Base-by-base conservation (phyloP, 2,329 filamentous ascomycete genomes). In the Diaporthe velutina region DNA sequence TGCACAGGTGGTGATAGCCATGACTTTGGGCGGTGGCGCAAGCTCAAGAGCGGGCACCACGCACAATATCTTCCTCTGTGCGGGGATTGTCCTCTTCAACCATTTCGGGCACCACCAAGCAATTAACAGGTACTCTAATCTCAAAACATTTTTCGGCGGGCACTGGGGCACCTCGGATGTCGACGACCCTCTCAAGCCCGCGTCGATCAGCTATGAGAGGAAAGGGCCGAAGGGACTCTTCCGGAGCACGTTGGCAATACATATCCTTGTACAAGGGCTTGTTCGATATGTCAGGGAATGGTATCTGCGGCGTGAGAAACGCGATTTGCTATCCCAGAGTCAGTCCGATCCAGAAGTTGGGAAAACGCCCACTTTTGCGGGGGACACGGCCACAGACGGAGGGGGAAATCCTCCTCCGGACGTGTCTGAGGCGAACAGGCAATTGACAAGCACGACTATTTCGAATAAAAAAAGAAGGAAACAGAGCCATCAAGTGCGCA, bases 1-100 rank as follows among this genome's bases (percentile, higher is more conserved):
- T 70, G 95, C 96, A 75, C 96, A 98, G 84, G 94, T 96, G 74
- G 95, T 98, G 81, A 97, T 98, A 81, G 96, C 96, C 74, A 92
- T 98, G 74, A 97, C 95, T 0, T 87, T 98, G 15, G 96, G 96
- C 76, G 96, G 95, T 75, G 95, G 95, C 75, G 93, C 92, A 10
- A 92, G 90, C 77, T 91, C 91, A 10, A 90, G 89, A 78, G 90
- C 92, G 75, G 92, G 92, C 70, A 91, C 93, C 6, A 92, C 92
- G 73, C 91, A 92, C 79, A 94, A 93, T 80, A 91, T 94, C 61
- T 88, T 94, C 68, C 90, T 93, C 54, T 95, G 93, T 81, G 89
- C 94, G 78, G 85, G 90, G 77, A 93, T 95, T 83, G 92, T 96
- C 57, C 78, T 90, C 57, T 81, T 88, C 19, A 89, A 89, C 35